Conservation (phyloP, 768 basidiomycete species). For the Daedalea quercina region DNA sequence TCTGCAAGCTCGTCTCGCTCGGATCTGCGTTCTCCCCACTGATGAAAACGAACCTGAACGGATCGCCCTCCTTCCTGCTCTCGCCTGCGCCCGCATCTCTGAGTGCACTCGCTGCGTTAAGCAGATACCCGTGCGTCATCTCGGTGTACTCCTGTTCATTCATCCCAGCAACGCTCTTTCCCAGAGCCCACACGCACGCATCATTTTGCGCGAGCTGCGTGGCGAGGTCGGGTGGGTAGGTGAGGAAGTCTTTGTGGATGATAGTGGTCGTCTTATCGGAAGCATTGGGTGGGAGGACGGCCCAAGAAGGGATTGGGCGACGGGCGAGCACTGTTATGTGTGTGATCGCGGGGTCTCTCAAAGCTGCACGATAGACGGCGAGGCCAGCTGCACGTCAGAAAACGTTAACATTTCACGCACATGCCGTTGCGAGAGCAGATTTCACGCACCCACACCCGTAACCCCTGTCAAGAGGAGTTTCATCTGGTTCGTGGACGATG, state of each 20-base stretch:
- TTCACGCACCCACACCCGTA: no score
- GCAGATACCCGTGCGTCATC: constrained; percentile 30
- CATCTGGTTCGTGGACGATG: no score
- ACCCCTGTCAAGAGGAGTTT: no score
- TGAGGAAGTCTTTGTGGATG: constrained; percentile 27
- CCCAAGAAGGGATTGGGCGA: constrained; percentile 27
- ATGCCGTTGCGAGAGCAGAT: no score
- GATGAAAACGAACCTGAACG: constrained; percentile 31
- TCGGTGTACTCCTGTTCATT: constrained; percentile 26
- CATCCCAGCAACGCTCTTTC: constrained; percentile 22
- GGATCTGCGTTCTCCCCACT: constrained; percentile 33
- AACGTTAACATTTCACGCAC: neutral
- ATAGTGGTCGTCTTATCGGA: constrained; percentile 24
- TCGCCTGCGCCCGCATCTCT: constrained; percentile 21
- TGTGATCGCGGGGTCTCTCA: constrained; percentile 22
- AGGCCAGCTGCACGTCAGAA: constrained; percentile 23
- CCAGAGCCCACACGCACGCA: constrained; percentile 32
- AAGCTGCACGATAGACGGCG: constrained; percentile 26
- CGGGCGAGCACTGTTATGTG: constrained; percentile 28
- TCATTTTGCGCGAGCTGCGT: constrained; percentile 26
- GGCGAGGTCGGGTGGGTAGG: constrained; percentile 25
- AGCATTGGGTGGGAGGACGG: constrained; percentile 21
- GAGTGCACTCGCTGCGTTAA: constrained; percentile 25
- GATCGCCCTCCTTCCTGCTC: constrained; percentile 10
- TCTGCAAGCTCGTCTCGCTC: constrained; percentile 20